phyloP scores from a whole-genome alignment of 176 grass and related monocot genomes.

The Typha latifolia region DNA sequence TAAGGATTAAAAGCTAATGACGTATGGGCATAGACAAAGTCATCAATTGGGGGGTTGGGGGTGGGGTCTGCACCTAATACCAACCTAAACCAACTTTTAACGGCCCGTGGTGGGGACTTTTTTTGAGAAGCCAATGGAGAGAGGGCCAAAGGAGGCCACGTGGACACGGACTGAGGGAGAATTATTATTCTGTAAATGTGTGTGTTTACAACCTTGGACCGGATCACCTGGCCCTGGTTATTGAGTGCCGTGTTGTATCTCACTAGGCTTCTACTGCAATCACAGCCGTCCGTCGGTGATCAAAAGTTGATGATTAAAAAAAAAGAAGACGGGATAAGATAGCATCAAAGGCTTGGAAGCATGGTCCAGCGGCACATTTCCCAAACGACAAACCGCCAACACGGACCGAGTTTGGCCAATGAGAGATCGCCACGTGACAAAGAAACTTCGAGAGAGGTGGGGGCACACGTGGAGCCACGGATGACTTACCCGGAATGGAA shows the following conservation, averaged over 20 bases:
- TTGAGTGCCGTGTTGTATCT: slow-evolving; percentile 6
- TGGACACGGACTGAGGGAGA: too few species aligned
- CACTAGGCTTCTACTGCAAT: not conserved
- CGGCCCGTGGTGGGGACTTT: not conserved
- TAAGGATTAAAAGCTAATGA: slow-evolving; percentile 5
- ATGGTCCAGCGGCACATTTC: too few species aligned
- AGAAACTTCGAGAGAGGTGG: too few species aligned
- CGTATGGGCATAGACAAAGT: slow-evolving; percentile 16
- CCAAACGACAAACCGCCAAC: not conserved
- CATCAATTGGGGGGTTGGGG: slow-evolving; percentile 12
- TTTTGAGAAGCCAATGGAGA: too few species aligned
- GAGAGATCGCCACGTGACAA: too few species aligned
- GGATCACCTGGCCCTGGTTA: not conserved
- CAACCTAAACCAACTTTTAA: not conserved
- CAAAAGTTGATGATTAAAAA: not conserved
- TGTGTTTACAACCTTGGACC: not conserved
- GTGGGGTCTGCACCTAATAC: not conserved
- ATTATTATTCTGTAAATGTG: too few species aligned
- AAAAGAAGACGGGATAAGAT: too few species aligned
- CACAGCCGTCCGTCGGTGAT: not conserved
- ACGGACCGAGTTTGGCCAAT: too few species aligned
- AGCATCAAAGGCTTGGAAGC: not conserved
- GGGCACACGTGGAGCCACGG: too few species aligned
- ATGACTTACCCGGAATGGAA: too few species aligned
- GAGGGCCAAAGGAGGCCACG: too few species aligned